Evolutionary conservation across 176 grass and related monocot genomes (phyloP), one percentile per base, ranked within the genome.

Genomic region (Tillandsia leiboldiana): DNA sequence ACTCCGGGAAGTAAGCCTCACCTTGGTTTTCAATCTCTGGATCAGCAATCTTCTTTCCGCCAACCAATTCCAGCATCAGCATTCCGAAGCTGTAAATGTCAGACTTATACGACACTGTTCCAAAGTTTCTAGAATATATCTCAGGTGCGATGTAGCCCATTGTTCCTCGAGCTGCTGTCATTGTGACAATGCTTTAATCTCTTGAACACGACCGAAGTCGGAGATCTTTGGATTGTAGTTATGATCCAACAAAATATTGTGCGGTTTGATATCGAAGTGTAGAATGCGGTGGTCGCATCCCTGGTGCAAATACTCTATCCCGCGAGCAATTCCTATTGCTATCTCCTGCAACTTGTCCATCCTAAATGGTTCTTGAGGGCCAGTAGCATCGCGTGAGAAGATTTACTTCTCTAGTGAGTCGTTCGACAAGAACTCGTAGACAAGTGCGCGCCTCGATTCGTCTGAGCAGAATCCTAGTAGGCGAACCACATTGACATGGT

Each of bases 261-360:
- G 72, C 28, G 84, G 88, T 51, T 91, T 91, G 51, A 91, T 91
- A 52, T 91, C 84, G 3, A 91, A 88, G 22, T 88, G 89, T 15
- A 91, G 75, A 11, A 91, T 91, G 22, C 82, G 82, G 11, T 91
- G 75, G 8, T 85, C 76, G 28, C 88, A 91, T 0, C 84, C 84
- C 49, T 87, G 84, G 47, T 87, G 88, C 3, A 91, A 61, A 58
- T 91, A 91, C 6, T 88, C 82, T 11, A 91, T 91, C 29, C 88
- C 88, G 61, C 63, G 58, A 22, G 84, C 78, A 9, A 91, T 84
- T 0, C 81, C 74, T 53, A 66, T 48, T 1, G 82, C 68, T 26
- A 91, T 82, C 15, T 75, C 72, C 49, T 77, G 66, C 77, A 81
- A 68, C 28, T 61, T 84, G 0, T 49, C 9, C 1, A 78, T 64